These are phyloP conservation scores for Chlorokybus atmophyticus DNA, from an alignment of 139 green algal genomes.

Conservation along the genomic window DNA sequence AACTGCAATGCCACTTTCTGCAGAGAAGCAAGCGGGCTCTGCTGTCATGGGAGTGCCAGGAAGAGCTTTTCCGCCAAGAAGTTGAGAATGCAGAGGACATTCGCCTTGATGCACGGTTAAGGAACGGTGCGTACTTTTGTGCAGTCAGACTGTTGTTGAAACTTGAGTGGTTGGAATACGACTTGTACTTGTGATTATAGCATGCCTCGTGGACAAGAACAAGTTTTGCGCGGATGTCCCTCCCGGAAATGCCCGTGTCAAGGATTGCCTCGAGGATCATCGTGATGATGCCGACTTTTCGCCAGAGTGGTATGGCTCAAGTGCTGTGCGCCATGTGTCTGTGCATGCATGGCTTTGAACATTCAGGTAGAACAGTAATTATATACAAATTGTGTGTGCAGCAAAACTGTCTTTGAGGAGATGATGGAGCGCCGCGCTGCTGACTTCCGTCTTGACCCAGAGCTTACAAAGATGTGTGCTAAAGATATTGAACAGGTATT, in stretches of 20 bases:
- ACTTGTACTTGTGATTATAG: background rate
- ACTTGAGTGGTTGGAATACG: background rate
- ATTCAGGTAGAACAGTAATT: no score
- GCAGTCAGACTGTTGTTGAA: background rate
- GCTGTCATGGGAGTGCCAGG: conserved; percentile 48
- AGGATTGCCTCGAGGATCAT: conserved; percentile 41
- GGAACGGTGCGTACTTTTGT: conserved; percentile 22
- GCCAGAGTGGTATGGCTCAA: conserved; percentile 9
- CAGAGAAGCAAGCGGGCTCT: conserved; percentile 30
- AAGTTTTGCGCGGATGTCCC: conserved; percentile 49
- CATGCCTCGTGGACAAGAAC: conserved; percentile 51
- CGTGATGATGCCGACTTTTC: conserved; percentile 18
- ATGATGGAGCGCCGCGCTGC: conserved; percentile 13
- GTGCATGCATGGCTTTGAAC: no score
- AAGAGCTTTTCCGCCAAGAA: conserved; percentile 65
- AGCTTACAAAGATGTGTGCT: conserved; percentile 3
- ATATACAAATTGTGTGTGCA: no score
- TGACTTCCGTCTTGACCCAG: conserved; percentile 18
- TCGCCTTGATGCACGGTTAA: conserved; percentile 45
- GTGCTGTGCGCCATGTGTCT: no score
- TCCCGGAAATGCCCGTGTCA: conserved; percentile 36
- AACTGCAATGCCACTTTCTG: conserved; percentile 13
- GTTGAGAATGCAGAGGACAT: conserved; percentile 66
- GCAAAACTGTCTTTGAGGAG: conserved; percentile 13
- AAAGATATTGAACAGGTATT: conserved; percentile 38